phyloP scores from a whole-genome alignment of 768 basidiomycete genomes.

The Coprinellus aureogranulatus region DNA sequence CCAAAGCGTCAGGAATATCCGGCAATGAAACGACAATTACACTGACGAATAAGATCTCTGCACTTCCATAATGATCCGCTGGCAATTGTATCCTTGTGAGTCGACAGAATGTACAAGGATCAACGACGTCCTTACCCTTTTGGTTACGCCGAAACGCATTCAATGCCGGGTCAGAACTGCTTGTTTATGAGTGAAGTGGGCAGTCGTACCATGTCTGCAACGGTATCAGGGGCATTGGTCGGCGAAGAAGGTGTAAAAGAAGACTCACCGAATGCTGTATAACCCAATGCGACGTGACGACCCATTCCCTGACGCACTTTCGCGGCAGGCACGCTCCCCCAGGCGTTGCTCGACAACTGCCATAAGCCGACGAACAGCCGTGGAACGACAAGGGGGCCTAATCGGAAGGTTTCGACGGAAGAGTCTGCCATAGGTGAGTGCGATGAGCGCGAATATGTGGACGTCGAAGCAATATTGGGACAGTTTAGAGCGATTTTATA shows the following conservation, averaged over 20 bases:
- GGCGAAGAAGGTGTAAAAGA: not conserved
- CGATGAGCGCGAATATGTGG: not conserved
- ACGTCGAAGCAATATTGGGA: not conserved
- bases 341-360: conserved; percentile 84
- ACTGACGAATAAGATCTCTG: conserved; percentile 77
- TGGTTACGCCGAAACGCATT: not conserved
- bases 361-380: conserved; percentile 78
- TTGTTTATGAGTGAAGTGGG: not conserved
- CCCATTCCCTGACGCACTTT: conserved; percentile 69
- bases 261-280: conserved; percentile 57
- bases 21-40: conserved; percentile 8
- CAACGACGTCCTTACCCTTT: conserved; percentile 26
- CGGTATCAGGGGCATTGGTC: not conserved
- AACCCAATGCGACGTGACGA: conserved; percentile 59
- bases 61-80: conserved; percentile 88
- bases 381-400: conserved; percentile 58
- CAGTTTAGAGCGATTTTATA: conserved; percentile 13
- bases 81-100: conserved; percentile 6
- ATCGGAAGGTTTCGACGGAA: conserved; percentile 44
- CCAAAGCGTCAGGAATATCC: conserved; percentile 6
- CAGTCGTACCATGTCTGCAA: conserved; percentile 38
- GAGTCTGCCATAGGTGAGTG: conserved; percentile 5
- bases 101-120: not conserved
- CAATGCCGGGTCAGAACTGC: conserved; percentile 1
- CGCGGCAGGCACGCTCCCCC: conserved; percentile 70